phyloP scores from a whole-genome alignment of 1,139 yeast species.

The Yamadazyma taylorii region DNA sequence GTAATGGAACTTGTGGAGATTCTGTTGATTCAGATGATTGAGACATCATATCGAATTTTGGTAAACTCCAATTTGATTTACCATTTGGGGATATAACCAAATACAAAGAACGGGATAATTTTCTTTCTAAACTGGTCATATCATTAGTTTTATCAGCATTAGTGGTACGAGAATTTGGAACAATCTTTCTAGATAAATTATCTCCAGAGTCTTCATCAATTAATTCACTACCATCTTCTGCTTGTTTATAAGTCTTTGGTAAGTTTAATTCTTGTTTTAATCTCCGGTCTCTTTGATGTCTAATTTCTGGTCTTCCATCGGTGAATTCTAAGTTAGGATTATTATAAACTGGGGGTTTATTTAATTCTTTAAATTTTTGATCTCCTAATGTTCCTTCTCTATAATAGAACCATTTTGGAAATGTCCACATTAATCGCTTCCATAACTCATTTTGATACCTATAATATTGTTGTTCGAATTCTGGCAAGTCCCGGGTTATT shows the following conservation, averaged over 20 bases:
- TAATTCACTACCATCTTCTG: conserved; percentile 39
- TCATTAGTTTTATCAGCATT: conserved; percentile 71
- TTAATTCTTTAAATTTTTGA: conserved; percentile 74
- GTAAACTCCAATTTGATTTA: conserved; percentile 69
- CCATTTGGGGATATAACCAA: conserved; percentile 57
- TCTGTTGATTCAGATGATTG: conserved; percentile 16
- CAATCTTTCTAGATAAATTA: conserved; percentile 67
- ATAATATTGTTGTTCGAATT: conserved; percentile 74
- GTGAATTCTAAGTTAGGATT: conserved; percentile 79
- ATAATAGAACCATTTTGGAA: conserved; percentile 91
- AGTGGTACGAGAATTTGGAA: conserved; percentile 70
- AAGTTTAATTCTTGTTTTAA: conserved; percentile 71
- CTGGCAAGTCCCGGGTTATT: conserved; percentile 72
- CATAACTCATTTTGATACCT: conserved; percentile 84
- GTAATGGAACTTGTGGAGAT: conserved; percentile 50
- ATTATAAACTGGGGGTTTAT: conserved; percentile 69
- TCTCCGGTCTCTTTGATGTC: conserved; percentile 86
- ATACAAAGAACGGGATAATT: conserved; percentile 76
- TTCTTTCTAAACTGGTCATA: conserved; percentile 70
- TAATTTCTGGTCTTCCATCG: conserved; percentile 81
- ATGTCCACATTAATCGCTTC: conserved; percentile 94
- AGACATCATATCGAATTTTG: conserved; percentile 58
- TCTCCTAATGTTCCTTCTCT: conserved; percentile 89
- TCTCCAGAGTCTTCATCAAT: conserved; percentile 41
- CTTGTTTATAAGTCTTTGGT: conserved; percentile 56